These are phyloP conservation scores for Collybiopsis luxurians DNA, from an alignment of 768 basidiomycete species.

Conservation along the genomic window DNA sequence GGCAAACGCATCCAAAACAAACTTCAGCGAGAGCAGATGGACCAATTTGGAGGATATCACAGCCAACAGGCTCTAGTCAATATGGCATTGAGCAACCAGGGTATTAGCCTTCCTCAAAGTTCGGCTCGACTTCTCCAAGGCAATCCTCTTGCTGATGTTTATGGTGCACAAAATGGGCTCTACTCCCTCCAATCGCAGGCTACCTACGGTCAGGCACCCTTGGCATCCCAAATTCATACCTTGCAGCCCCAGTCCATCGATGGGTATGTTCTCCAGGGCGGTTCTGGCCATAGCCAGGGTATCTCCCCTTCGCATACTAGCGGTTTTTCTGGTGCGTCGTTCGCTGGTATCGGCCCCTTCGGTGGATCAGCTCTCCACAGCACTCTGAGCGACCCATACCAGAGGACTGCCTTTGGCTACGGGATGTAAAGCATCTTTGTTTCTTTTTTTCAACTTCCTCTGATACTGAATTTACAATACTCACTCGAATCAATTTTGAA, in stretches of 20 bases:
- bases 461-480: constrained; percentile 36
- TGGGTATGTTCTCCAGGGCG: constrained; percentile 77
- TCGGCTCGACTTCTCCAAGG: constrained; percentile 56
- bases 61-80: constrained; percentile 59
- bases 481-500: constrained; percentile 36
- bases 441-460: background rate
- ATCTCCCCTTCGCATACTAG: constrained; percentile 55
- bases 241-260: constrained; percentile 76
- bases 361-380: constrained; percentile 52
- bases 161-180: constrained; percentile 57
- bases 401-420: constrained; percentile 70
- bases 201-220: constrained; percentile 56
- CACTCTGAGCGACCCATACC: constrained; percentile 72
- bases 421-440: constrained; percentile 57
- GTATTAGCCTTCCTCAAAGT: constrained; percentile 41
- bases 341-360: constrained; percentile 45
- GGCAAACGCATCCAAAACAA: constrained; percentile 99
- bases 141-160: constrained; percentile 63
- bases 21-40: constrained; percentile 90
- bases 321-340: constrained; percentile 58
- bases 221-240: constrained; percentile 53
- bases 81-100: constrained; percentile 56
- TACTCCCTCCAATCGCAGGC: constrained; percentile 56
- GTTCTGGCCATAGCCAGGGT: constrained; percentile 61
- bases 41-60: constrained; percentile 59